phyloP scores from a whole-genome alignment of 371 early-diverging fungal genomes.

The Lichtheimia ornata region DNA sequence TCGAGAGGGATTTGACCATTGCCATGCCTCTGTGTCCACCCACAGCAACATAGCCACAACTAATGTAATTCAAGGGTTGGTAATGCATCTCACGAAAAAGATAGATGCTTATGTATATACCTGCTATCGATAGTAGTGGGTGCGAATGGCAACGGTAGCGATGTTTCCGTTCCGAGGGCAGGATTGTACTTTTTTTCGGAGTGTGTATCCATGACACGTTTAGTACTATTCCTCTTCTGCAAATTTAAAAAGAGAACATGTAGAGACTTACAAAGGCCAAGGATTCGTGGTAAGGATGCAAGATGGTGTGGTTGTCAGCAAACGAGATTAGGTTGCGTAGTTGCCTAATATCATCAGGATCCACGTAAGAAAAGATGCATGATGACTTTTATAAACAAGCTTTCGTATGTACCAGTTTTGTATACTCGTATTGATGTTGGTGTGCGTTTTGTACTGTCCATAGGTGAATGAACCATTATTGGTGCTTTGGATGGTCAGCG shows the following conservation, averaged over 20 bases:
- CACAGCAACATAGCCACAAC: constrained; percentile 19
- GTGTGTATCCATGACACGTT: too few relatives aligned
- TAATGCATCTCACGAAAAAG: too few relatives aligned
- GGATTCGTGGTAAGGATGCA: constrained; percentile 18
- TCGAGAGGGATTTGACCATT: constrained; percentile 8
- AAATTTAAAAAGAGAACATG: constrained; percentile 15
- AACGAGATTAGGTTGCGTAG: constrained; percentile 21
- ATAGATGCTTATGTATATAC: neutral
- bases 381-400: too few relatives aligned
- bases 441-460: constrained; percentile 9
- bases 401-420: constrained; percentile 28
- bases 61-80: constrained; percentile 2
- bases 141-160: constrained; percentile 18
- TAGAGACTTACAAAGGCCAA: constrained; percentile 15
- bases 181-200: constrained; percentile 18
- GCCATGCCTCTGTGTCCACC: constrained; percentile 25
- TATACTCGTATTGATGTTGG: constrained; percentile 14
- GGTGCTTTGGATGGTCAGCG: too few relatives aligned
- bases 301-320: constrained; percentile 6
- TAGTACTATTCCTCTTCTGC: too few relatives aligned
- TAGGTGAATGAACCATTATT: constrained; percentile 17
- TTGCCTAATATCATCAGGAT: constrained; percentile 12
- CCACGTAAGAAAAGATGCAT: neutral
- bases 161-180: constrained; percentile 6
- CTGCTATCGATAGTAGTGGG: constrained; percentile 22